A percentile compares a stretch with the other conserved stretches of the same genome.
These are phyloP conservation scores for Claviceps fusiformis DNA, from an alignment of 2,329 filamentous ascomycete species.

Conservation along the genomic window DNA sequence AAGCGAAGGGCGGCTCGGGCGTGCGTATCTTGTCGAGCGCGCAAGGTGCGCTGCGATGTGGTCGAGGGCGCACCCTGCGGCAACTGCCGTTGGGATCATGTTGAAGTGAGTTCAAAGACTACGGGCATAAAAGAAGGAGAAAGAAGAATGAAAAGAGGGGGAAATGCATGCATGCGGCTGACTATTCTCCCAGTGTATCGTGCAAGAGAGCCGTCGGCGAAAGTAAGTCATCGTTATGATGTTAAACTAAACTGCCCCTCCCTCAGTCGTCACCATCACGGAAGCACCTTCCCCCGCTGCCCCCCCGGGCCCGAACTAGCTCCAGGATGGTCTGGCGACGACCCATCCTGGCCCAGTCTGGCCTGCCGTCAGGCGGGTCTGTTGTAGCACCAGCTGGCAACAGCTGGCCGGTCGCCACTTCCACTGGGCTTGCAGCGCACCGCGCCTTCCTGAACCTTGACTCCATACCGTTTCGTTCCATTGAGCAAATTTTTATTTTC, in stretches of 20 bases:
- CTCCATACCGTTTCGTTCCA: not conserved
- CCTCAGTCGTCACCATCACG: not conserved
- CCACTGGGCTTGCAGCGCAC: too few species aligned
- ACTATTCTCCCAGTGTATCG: constrained; percentile 37
- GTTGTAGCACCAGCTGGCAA: not conserved
- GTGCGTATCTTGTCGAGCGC: constrained; percentile 74
- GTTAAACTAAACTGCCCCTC: not conserved
- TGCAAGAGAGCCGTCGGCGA: constrained; percentile 72
- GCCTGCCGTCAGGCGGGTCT: not conserved
- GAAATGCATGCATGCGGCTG: not conserved
- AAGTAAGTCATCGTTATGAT: constrained; percentile 47
- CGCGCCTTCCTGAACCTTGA: too few species aligned
- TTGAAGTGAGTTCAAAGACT: constrained; percentile 32
- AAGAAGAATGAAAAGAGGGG: too few species aligned
- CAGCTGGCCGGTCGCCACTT: not conserved
- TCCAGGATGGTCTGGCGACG: too few species aligned
- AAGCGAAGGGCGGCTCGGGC: constrained; percentile 86
- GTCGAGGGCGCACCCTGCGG: constrained; percentile 79
- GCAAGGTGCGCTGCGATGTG: constrained; percentile 90
- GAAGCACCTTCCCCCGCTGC: not conserved
- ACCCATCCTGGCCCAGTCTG: too few species aligned
- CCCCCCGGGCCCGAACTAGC: too few species aligned
- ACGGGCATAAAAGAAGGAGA: not conserved
- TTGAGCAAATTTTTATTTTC: not conserved
- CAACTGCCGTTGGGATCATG: constrained; percentile 71